These are phyloP conservation scores for Mycosphaerelloides madeirae DNA, from an alignment of 2,329 filamentous ascomycete species.

Conservation along the genomic window DNA sequence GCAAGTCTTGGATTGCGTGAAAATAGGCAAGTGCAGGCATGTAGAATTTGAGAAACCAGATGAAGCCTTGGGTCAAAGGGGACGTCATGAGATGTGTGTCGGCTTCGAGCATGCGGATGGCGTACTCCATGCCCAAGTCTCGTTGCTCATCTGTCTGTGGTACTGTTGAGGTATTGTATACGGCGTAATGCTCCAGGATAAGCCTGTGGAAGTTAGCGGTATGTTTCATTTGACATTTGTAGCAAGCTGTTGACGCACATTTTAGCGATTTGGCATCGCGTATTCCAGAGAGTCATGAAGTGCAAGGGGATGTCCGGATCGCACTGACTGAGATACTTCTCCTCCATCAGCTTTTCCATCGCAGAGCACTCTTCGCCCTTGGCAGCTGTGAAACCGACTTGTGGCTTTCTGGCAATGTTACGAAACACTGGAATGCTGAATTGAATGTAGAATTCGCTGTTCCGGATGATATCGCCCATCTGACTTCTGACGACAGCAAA, in stretches of 20 bases:
- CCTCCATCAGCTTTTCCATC: slow-evolving; percentile 41
- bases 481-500: slow-evolving; percentile 44
- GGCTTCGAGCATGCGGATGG: slow-evolving; percentile 41
- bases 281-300: slow-evolving; percentile 46
- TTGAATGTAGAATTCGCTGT: slow-evolving; percentile 42
- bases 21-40: slow-evolving; percentile 50
- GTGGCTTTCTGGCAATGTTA: slow-evolving; percentile 18
- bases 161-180: slow-evolving; percentile 10
- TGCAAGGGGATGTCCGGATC: slow-evolving; percentile 42
- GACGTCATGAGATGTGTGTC: slow-evolving; percentile 45
- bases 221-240: too few relatives aligned
- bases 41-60: slow-evolving; percentile 41
- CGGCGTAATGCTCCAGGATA: slow-evolving; percentile 48
- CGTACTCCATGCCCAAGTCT: slow-evolving; percentile 29
- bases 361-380: slow-evolving; percentile 21
- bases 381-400: slow-evolving; percentile 8
- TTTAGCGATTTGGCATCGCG: slow-evolving; percentile 46
- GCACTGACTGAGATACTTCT: slow-evolving; percentile 43
- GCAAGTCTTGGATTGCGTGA: slow-evolving; percentile 23
- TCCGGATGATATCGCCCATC: slow-evolving; percentile 39
- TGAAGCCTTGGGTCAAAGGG: slow-evolving; percentile 38
- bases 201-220: slow-evolving; percentile 17
- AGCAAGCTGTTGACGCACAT: slow-evolving; percentile 7
- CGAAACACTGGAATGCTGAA: slow-evolving; percentile 42
- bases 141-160: slow-evolving; percentile 24